phyloP scores from a whole-genome alignment of 495 filamentous ascomycete species.

The Talaromyces proteolyticus region DNA sequence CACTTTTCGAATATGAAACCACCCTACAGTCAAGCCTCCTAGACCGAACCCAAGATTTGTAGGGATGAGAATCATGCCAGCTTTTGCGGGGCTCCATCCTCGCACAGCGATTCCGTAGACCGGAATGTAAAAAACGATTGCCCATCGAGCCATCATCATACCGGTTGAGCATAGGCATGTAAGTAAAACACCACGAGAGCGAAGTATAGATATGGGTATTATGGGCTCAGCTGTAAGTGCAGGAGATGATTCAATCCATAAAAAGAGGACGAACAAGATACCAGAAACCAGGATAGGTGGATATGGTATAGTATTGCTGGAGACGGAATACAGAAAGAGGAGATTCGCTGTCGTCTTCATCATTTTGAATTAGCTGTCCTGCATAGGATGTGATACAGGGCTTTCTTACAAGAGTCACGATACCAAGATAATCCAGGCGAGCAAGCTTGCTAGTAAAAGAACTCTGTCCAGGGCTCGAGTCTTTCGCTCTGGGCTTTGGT shows the following conservation, averaged over 20 bases:
- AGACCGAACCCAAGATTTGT: constrained; percentile 70
- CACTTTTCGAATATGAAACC: constrained; percentile 60
- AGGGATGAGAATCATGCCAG: constrained; percentile 66
- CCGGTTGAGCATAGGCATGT: constrained; percentile 63
- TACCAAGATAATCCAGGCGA: constrained; percentile 64
- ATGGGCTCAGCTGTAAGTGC: constrained; percentile 56
- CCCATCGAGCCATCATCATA: constrained; percentile 73
- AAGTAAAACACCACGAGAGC: constrained; percentile 56
- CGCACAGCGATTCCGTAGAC: constrained; percentile 68
- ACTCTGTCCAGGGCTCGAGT: constrained; percentile 9
- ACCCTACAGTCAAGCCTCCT: constrained; percentile 64
- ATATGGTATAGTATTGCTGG: constrained; percentile 46
- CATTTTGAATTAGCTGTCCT: not conserved
- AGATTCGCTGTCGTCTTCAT: constrained; percentile 45
- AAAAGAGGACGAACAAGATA: constrained; percentile 47
- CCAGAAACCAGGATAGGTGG: constrained; percentile 53
- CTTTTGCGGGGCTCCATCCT: constrained; percentile 55
- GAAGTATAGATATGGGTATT: constrained; percentile 59
- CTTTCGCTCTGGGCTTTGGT: constrained; percentile 20
- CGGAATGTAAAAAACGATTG: constrained; percentile 70
- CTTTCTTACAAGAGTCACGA: constrained; percentile 50
- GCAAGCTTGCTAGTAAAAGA: constrained; percentile 44
- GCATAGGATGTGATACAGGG: constrained; percentile 3
- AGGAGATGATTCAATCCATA: constrained; percentile 48
- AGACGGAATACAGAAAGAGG: constrained; percentile 61